Percentiles rank a stretch among this genome's conserved stretches.
phyloP scores from a whole-genome alignment of 768 basidiomycete genomes.

The Mrakia gelida region DNA sequence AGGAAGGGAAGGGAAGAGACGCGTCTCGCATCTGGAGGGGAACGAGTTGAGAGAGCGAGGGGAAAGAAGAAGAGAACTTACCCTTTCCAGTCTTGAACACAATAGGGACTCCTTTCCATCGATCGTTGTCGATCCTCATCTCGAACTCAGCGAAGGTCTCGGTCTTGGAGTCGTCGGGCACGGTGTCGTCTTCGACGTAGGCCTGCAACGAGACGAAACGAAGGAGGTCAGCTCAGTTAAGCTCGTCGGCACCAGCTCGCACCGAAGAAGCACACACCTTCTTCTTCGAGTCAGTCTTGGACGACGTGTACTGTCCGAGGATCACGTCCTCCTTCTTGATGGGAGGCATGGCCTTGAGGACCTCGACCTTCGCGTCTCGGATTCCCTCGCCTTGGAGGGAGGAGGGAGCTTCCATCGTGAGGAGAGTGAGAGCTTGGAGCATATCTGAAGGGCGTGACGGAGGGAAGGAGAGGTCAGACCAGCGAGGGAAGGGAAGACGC shows the following conservation, averaged over 20 bases:
- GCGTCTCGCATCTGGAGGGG: too few relatives aligned
- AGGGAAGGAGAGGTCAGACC: background rate
- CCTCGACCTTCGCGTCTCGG: constrained; percentile 14
- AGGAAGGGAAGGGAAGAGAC: too few relatives aligned
- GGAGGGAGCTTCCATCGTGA: constrained; percentile 2
- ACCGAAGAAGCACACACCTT: background rate
- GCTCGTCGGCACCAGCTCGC: too few relatives aligned
- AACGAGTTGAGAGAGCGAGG: too few relatives aligned
- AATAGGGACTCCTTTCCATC: constrained; percentile 34
- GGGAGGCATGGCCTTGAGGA: constrained; percentile 19
- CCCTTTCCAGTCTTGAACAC: constrained; percentile 35
- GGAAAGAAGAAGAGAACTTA: constrained; percentile 1
- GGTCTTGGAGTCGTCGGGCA: constrained; percentile 35
- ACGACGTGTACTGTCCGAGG: constrained; percentile 33
- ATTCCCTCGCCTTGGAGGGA: background rate
- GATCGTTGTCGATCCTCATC: constrained; percentile 33
- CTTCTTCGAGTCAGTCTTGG: constrained; percentile 29
- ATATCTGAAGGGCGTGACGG: background rate
- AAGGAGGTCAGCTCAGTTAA: too few relatives aligned
- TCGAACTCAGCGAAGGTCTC: constrained; percentile 34
- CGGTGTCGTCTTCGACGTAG: constrained; percentile 34
- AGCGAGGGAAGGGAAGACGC: background rate
- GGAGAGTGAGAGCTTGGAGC: constrained; percentile 21
- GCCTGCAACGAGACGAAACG: background rate
- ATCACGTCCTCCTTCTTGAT: constrained; percentile 20